Conservation (phyloP, 2,329 filamentous ascomycete genomes). For the Dendrostoma leiphaemia region DNA sequence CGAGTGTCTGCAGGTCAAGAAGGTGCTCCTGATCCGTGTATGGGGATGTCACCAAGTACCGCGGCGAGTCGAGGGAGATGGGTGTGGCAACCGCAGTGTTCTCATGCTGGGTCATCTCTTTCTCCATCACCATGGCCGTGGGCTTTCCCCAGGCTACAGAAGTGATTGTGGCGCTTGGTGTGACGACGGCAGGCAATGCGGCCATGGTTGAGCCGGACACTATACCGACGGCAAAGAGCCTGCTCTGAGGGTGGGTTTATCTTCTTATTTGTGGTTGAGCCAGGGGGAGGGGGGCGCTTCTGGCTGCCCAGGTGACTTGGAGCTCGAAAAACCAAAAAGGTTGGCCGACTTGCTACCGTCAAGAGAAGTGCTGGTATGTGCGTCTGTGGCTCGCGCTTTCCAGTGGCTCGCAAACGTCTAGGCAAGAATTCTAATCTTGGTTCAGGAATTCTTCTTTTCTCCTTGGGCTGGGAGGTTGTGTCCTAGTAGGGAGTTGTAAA, state of each 20-base stretch:
- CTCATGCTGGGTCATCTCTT: not conserved
- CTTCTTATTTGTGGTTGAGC: too few relatives aligned
- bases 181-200: not conserved
- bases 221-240: not conserved
- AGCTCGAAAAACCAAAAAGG: not conserved
- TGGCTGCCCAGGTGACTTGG: not conserved
- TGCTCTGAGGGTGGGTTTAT: too few relatives aligned
- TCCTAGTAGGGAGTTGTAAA: too few relatives aligned
- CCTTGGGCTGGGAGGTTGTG: too few relatives aligned
- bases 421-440: not conserved
- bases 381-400: too few relatives aligned
- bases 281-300: too few relatives aligned
- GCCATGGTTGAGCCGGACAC: not conserved
- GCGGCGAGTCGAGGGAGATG: constrained; percentile 12
- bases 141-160: not conserved
- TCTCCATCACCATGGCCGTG: not conserved
- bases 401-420: not conserved
- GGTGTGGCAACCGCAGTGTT: not conserved
- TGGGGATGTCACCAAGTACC: constrained; percentile 66
- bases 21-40: constrained; percentile 71
- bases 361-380: not conserved
- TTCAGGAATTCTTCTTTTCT: not conserved
- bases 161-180: too few relatives aligned
- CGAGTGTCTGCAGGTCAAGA: constrained; percentile 67
- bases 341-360: not conserved